These are phyloP conservation scores for Aspergillus costaricaensis DNA, from an alignment of 2,329 filamentous ascomycete genomes.

Conservation along the genomic window DNA sequence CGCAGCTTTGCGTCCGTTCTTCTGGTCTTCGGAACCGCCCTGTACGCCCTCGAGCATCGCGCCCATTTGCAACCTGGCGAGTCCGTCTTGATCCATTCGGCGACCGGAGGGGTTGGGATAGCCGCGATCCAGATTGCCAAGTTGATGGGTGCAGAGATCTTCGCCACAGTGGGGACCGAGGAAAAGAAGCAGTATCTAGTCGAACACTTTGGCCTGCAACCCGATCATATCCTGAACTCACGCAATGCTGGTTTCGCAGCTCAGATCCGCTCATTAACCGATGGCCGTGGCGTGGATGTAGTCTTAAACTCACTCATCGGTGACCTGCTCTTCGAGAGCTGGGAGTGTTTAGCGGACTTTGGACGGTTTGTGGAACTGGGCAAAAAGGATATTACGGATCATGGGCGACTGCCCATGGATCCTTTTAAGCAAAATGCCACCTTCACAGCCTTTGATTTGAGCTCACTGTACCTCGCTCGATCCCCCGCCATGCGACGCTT, in stretches of 20 bases:
- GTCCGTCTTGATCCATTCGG: slow-evolving; percentile 21
- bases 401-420: slow-evolving; percentile 2
- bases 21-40: slow-evolving; percentile 19
- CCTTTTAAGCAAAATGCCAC: background rate
- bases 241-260: slow-evolving; percentile 10
- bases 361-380: slow-evolving; percentile 52
- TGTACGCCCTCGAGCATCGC: slow-evolving; percentile 20
- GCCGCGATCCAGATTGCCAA: slow-evolving; percentile 19
- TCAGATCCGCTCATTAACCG: background rate
- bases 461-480: background rate
- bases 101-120: slow-evolving; percentile 16
- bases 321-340: slow-evolving; percentile 15
- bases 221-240: slow-evolving; percentile 17
- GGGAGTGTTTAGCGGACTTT: slow-evolving; percentile 29
- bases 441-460: slow-evolving; percentile 1
- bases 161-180: slow-evolving; percentile 12
- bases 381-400: slow-evolving; percentile 40
- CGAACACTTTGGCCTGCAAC: slow-evolving; percentile 18
- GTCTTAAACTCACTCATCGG: slow-evolving; percentile 21
- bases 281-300: slow-evolving; percentile 18
- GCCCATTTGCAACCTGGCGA: slow-evolving; percentile 21
- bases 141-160: slow-evolving; percentile 16
- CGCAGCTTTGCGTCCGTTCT: background rate
- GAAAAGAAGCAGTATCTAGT: slow-evolving; percentile 18
- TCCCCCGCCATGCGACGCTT: background rate